phyloP scores from a whole-genome alignment of 768 basidiomycete species.

The Tylopilus cervinicoccineus region DNA sequence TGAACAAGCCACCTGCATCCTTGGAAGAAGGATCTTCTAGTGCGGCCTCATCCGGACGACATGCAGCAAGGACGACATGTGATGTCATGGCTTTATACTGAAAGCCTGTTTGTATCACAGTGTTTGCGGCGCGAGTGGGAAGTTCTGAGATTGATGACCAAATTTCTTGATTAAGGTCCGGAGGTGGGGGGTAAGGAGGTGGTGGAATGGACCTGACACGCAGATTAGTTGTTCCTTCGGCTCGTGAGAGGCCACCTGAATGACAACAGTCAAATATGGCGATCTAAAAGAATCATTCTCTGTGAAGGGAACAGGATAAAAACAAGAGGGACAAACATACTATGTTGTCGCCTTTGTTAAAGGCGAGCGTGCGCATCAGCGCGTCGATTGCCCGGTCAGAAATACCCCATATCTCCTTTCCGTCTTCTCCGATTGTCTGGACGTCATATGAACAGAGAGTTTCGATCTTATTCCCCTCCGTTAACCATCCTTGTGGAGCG shows the following conservation, averaged over 20 bases:
- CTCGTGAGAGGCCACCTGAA: constrained; percentile 18
- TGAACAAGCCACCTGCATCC: constrained; percentile 18
- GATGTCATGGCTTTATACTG: constrained; percentile 20
- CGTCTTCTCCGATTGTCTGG: constrained; percentile 2
- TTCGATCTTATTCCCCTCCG: constrained; percentile 12
- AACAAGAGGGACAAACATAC: background rate
- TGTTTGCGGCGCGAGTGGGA: constrained; percentile 7
- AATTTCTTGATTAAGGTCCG: constrained; percentile 11
- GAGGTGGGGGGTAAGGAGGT: constrained; percentile 9
- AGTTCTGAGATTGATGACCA: constrained; percentile 2
- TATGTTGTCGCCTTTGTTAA: constrained; percentile 17
- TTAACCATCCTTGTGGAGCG: constrained; percentile 18
- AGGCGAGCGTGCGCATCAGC: constrained; percentile 14
- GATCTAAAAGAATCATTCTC: constrained; percentile 1
- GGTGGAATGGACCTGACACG: constrained; percentile 9
- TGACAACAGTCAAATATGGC: constrained; percentile 20
- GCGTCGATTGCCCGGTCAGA: constrained; percentile 14
- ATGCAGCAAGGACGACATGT: constrained; percentile 20
- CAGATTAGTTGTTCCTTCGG: background rate
- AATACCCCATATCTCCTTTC: constrained; percentile 8
- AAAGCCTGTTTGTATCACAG: constrained; percentile 7
- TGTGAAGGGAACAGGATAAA: background rate
- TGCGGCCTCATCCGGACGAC: constrained; percentile 13
- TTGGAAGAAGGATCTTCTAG: constrained; percentile 6
- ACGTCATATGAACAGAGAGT: constrained; percentile 12